phyloP scores from a whole-genome alignment of 169 alveolate species.

The Blepharisma undulans region DNA sequence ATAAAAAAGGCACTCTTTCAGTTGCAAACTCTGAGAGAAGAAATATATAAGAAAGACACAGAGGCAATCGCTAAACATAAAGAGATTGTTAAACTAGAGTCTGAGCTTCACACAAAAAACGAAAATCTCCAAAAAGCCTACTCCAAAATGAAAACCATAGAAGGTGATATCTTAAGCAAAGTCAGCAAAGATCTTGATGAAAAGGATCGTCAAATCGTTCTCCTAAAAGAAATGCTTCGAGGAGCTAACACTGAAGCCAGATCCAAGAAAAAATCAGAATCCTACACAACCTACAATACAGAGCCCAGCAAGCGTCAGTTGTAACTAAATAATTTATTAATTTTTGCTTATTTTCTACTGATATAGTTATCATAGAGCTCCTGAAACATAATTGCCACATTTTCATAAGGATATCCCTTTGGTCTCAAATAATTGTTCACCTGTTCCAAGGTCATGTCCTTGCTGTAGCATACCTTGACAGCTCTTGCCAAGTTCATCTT shows the following conservation, averaged over 20 bases:
- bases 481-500: neutral
- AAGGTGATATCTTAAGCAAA: neutral
- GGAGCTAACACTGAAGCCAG: slow-evolving; percentile 9
- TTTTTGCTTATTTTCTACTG: neutral
- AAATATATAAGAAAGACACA: neutral
- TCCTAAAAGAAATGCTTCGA: slow-evolving; percentile 41
- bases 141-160: slow-evolving; percentile 19
- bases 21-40: neutral
- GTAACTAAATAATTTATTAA: neutral
- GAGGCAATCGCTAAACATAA: neutral
- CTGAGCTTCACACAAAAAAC: neutral
- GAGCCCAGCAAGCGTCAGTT: neutral
- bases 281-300: neutral
- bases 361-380: neutral
- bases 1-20: neutral
- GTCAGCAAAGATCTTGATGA: slow-evolving; percentile 9
- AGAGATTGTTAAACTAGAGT: neutral
- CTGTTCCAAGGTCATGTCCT: neutral
- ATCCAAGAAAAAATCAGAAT: neutral
- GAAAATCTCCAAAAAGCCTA: neutral
- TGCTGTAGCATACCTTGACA: neutral
- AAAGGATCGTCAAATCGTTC: slow-evolving; percentile 30
- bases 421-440: neutral
- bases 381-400: neutral
- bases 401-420: neutral